Base-by-base conservation (phyloP, 495 filamentous ascomycete genomes). In the Hypoxylon crocopeplum region DNA sequence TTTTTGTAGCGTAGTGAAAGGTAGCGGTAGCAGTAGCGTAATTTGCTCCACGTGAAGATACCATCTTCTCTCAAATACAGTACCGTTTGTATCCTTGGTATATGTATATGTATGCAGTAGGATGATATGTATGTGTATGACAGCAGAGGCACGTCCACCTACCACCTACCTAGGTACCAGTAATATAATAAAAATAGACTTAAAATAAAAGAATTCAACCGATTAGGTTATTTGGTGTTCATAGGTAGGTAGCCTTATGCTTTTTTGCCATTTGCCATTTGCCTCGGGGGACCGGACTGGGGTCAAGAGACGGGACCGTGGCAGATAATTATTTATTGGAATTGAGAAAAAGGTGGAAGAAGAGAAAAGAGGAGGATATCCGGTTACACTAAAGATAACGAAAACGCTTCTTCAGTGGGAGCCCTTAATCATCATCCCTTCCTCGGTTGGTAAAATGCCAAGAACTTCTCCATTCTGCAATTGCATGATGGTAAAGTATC, bases 381-480 rank as follows among this genome's bases (percentile, higher is more conserved):
- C 42, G 49, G 61, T 64, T 56, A 59, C 61, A 64, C 61, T 46
- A 59, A 36, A 64, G 54, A 59, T 59, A 64, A 64, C 30, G 44
- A 38, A 21, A 51, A n/a, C 30, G 38, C 45, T 38, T 53, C 57
- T 41, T 48, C 57, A 10, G 48, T 54, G 42, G 48, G 12, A 40
- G 39, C 42, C 54, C 59, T 64, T 59, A 59, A 64, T 64, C 55
- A 64, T 64, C 61, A 40, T 47, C 27, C 47, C 34, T 33, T 58
- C 32, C 44, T 58, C 54, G 48, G 54, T 29, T 59, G 49, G 44
- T 36, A 59, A 63, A 53, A 48, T 59, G 61, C 61, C 61, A 64
- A 64, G 61, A 21, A 41, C 46, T 59, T 33, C 24, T 63, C 21
- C 24, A 48, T 42, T 58, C 59, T 57, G 30, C 42, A 48, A 45